Percentiles rank a stretch among this genome's conserved stretches.
Evolutionary conservation across 768 basidiomycete genomes (phyloP).

Genomic region (Ramaria rubella): DNA sequence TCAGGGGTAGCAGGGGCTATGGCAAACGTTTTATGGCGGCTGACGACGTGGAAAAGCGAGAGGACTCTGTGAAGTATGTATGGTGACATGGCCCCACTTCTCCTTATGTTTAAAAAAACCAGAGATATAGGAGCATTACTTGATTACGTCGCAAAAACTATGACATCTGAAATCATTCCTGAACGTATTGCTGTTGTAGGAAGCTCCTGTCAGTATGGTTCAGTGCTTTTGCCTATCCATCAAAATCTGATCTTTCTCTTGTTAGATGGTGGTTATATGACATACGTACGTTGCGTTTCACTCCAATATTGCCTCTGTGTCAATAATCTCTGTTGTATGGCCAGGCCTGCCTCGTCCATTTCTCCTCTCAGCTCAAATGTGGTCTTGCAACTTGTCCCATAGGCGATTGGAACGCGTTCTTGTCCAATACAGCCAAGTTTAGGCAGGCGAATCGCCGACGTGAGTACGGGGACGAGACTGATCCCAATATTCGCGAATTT

Average conservation of each 20-base stretch:
- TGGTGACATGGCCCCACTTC: not conserved
- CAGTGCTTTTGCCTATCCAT: not conserved
- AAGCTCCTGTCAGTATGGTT: slow-evolving; percentile 30
- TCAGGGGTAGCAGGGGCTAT: slow-evolving; percentile 37
- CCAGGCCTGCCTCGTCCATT: slow-evolving; percentile 36
- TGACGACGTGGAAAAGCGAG: slow-evolving; percentile 38
- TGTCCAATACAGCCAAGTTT: slow-evolving; percentile 34
- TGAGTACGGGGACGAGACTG: slow-evolving; percentile 37
- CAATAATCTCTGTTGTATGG: not conserved
- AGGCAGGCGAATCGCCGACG: slow-evolving; percentile 30
- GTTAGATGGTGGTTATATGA: slow-evolving; percentile 37
- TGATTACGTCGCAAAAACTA: slow-evolving; percentile 27
- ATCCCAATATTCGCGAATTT: slow-evolving; percentile 31
- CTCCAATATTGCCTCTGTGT: not conserved
- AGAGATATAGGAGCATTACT: slow-evolving; percentile 35
- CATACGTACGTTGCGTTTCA: slow-evolving; percentile 24
- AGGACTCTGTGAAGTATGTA: slow-evolving; percentile 36
- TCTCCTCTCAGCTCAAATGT: slow-evolving; percentile 34
- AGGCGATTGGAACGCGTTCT: slow-evolving; percentile 34
- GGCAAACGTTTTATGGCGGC: slow-evolving; percentile 33
- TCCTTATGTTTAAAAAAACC: not conserved
- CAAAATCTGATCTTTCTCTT: not conserved
- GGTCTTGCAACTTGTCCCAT: slow-evolving; percentile 38
- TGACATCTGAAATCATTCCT: slow-evolving; percentile 29
- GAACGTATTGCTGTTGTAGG: slow-evolving; percentile 37